A percentile compares a stretch with the other conserved stretches of the same genome.
phyloP scores from a whole-genome alignment of 192 early-diverging fungal species.

The Linnemannia schmuckeri region DNA sequence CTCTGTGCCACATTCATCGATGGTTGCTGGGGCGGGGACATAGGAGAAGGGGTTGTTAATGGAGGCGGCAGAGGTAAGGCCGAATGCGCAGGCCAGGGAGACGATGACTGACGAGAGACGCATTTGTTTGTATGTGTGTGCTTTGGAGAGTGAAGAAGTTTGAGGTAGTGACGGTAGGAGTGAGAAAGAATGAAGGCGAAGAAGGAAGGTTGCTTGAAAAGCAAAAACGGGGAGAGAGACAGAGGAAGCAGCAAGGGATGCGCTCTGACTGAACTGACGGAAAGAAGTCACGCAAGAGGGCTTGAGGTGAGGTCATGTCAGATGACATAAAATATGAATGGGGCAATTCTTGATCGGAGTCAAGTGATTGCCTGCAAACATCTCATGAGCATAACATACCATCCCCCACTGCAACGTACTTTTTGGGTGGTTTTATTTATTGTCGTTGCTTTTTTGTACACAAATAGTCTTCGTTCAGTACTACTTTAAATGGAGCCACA shows the following conservation, averaged over 20 bases:
- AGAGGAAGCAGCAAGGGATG: background rate
- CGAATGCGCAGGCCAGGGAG: slow-evolving; percentile 35
- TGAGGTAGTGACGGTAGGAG: background rate
- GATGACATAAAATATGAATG: no score
- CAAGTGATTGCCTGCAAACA: no score
- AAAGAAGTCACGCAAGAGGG: no score
- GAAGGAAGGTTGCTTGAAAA: background rate
- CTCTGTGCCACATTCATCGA: slow-evolving; percentile 24
- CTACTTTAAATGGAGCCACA: no score
- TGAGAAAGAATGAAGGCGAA: background rate
- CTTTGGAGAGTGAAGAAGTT: background rate
- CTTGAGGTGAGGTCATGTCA: no score
- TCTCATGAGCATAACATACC: no score
- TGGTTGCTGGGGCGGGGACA: slow-evolving; percentile 18
- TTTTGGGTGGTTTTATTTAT: no score
- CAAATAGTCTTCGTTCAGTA: no score
- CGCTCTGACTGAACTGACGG: no score
- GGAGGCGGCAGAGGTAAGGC: slow-evolving; percentile 8
- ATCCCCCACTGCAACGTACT: no score
- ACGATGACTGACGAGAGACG: slow-evolving; percentile 31
- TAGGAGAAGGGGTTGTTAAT: slow-evolving; percentile 5
- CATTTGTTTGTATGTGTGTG: slow-evolving; percentile 18
- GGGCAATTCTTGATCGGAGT: no score
- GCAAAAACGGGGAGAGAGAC: background rate
- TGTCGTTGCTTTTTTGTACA: no score